phyloP scores from a whole-genome alignment of 768 basidiomycete species.

The Russula foetens region DNA sequence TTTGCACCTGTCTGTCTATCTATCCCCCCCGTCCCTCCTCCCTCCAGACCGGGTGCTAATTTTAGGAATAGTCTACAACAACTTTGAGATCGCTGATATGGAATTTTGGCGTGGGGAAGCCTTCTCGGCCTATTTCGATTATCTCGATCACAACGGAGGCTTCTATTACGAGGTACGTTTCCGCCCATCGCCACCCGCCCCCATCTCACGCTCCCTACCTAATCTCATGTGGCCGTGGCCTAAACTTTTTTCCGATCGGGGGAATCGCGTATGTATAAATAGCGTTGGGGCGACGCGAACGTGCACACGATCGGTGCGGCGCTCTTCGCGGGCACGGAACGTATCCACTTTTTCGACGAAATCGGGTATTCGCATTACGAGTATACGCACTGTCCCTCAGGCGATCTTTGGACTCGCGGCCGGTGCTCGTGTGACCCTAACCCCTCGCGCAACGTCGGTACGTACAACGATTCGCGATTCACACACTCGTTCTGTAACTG shows the following conservation, averaged over 20 bases:
- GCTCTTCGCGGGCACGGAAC: conserved; percentile 62
- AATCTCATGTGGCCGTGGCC: too few relatives aligned
- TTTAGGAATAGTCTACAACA: conserved; percentile 65
- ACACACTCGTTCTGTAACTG: too few relatives aligned
- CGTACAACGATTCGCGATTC: conserved; percentile 11
- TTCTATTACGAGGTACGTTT: conserved; percentile 73
- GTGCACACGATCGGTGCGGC: conserved; percentile 81
- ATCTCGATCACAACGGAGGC: conserved; percentile 73
- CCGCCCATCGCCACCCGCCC: too few relatives aligned
- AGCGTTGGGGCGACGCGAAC: conserved; percentile 84
- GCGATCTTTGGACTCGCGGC: conserved; percentile 30
- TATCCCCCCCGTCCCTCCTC: too few relatives aligned
- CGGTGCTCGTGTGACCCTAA: conserved; percentile 42
- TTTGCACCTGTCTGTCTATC: conserved; percentile 53
- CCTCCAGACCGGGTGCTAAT: neutral
- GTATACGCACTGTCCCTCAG: conserved; percentile 50
- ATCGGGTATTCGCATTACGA: conserved; percentile 80
- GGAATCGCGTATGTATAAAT: too few relatives aligned
- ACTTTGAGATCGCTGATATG: conserved; percentile 85
- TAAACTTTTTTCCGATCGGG: too few relatives aligned
- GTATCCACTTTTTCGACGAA: conserved; percentile 76
- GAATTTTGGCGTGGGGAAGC: conserved; percentile 80
- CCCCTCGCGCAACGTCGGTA: conserved; percentile 45
- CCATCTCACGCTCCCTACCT: too few relatives aligned
- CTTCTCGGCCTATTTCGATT: conserved; percentile 77